phyloP scores from a whole-genome alignment of 1,139 yeast species.

The Tardiomyces digboiensis region DNA sequence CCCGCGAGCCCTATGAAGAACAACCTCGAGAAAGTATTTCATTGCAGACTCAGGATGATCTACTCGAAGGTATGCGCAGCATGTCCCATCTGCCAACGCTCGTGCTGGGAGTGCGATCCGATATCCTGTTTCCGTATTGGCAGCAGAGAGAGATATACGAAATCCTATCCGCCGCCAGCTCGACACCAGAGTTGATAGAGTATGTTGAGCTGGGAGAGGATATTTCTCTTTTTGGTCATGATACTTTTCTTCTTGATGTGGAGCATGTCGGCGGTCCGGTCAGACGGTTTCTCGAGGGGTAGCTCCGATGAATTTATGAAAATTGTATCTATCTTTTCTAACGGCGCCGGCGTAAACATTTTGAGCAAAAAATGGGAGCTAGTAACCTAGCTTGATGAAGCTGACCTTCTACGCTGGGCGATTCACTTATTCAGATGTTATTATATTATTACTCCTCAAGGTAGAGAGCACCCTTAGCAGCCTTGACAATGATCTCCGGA shows the following conservation, averaged over 20 bases:
- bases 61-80: slow-evolving; percentile 53
- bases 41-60: slow-evolving; percentile 33
- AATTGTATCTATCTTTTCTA: too few relatives aligned
- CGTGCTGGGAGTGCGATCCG: slow-evolving; percentile 88
- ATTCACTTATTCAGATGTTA: too few relatives aligned
- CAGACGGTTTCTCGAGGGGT: slow-evolving; percentile 41
- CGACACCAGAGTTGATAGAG: slow-evolving; percentile 28
- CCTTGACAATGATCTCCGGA: slow-evolving; percentile 82
- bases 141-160: slow-evolving; percentile 79
- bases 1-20: slow-evolving; percentile 48
- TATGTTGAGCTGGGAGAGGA: slow-evolving; percentile 72
- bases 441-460: slow-evolving; percentile 40
- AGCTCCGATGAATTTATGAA: too few relatives aligned
- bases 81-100: slow-evolving; percentile 58
- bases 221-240: slow-evolving; percentile 80
- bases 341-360: too few relatives aligned
- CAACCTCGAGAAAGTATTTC: slow-evolving; percentile 24
- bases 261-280: slow-evolving; percentile 77
- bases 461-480: slow-evolving; percentile 82
- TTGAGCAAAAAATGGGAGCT: too few relatives aligned
- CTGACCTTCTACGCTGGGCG: too few relatives aligned
- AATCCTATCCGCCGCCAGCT: slow-evolving; percentile 39
- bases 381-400: too few relatives aligned
- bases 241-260: slow-evolving; percentile 72
- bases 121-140: slow-evolving; percentile 88